A percentile compares a stretch with the other conserved stretches of the same genome.
Evolutionary conservation across 257 asterid species (phyloP).

Genomic region (Solanum pinnatisectum): DNA sequence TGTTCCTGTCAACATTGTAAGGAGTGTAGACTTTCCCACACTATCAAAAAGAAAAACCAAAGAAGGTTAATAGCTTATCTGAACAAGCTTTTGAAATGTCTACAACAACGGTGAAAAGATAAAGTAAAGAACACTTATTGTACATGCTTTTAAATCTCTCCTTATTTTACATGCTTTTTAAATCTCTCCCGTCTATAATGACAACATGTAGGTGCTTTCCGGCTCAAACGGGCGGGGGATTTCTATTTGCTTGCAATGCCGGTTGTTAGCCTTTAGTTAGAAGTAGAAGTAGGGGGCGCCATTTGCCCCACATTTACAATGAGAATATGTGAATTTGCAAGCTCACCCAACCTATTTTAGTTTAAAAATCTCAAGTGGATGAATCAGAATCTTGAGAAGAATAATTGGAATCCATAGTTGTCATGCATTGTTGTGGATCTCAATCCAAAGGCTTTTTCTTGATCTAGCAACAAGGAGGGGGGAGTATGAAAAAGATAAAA

Average conservation of each 20-base stretch:
- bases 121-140: background rate
- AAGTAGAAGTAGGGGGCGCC: background rate
- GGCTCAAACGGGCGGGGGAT: background rate
- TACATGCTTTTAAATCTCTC: background rate
- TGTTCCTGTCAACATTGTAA: slow-evolving; percentile 96
- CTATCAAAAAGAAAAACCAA: slow-evolving; percentile 22
- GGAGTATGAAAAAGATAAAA: background rate
- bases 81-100: background rate
- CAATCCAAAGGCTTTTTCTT: background rate
- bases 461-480: background rate
- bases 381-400: background rate
- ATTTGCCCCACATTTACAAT: background rate
- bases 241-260: background rate
- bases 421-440: background rate
- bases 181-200: background rate
- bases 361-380: background rate
- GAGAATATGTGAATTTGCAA: background rate
- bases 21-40: slow-evolving; percentile 94
- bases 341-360: background rate
- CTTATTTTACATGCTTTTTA: background rate
- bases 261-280: background rate
- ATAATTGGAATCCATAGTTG: background rate
- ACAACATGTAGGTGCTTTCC: background rate
- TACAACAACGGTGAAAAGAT: background rate
- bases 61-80: background rate